A percentile compares a stretch with the other conserved stretches of the same genome.
These are phyloP conservation scores for Pneumocystis murina DNA, from an alignment of 1,139 yeast species.

Conservation along the genomic window DNA sequence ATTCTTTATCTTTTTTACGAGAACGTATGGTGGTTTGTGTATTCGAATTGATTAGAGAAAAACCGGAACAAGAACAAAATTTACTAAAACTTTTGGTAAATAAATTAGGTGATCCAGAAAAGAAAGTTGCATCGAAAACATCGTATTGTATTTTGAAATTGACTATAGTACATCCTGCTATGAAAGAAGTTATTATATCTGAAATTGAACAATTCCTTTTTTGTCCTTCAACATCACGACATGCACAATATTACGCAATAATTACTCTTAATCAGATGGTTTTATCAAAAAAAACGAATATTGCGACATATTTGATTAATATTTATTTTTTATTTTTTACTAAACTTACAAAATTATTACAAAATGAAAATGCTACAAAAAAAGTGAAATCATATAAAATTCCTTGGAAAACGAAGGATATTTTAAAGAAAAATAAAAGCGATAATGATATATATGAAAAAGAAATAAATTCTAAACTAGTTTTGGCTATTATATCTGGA, in stretches of 20 bases:
- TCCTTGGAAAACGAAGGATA: slow-evolving; percentile 20
- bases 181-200: slow-evolving; percentile 70
- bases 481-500: slow-evolving; percentile 87
- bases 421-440: slow-evolving; percentile 27
- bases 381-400: slow-evolving; percentile 13
- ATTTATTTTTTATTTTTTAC: slow-evolving; percentile 81
- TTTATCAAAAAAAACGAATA: slow-evolving; percentile 52
- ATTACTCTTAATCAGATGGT: slow-evolving; percentile 88
- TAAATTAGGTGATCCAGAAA: slow-evolving; percentile 83
- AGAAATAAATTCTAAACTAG: slow-evolving; percentile 74
- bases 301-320: slow-evolving; percentile 70
- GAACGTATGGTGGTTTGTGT: slow-evolving; percentile 61
- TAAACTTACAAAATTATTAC: slow-evolving; percentile 58
- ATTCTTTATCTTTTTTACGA: slow-evolving; percentile 83
- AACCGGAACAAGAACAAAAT: slow-evolving; percentile 95
- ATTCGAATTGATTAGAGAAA: slow-evolving; percentile 62
- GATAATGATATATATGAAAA: slow-evolving; percentile 37
- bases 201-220: slow-evolving; percentile 68
- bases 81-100: slow-evolving; percentile 77
- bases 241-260: slow-evolving; percentile 73
- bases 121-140: slow-evolving; percentile 78
- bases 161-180: slow-evolving; percentile 89
- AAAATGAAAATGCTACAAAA: slow-evolving; percentile 30
- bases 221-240: slow-evolving; percentile 43
- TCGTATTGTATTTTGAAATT: slow-evolving; percentile 67